A percentile compares a stretch with the other conserved stretches of the same genome.
These are phyloP conservation scores for Clavispora fructus DNA, from an alignment of 805 yeast species.

Conservation along the genomic window DNA sequence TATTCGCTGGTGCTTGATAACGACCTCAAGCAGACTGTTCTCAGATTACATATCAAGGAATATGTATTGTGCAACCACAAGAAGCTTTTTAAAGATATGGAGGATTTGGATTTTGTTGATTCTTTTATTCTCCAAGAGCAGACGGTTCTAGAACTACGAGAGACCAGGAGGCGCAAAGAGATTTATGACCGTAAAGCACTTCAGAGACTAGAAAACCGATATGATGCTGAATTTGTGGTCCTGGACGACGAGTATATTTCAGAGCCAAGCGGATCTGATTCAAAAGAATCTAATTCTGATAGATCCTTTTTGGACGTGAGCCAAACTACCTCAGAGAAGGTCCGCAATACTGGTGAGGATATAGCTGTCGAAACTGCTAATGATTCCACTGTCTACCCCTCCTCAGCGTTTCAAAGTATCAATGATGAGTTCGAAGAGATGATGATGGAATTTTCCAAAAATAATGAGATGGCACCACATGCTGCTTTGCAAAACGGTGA, in stretches of 20 bases:
- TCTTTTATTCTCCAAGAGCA: conserved; percentile 1
- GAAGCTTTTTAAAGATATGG: conserved; percentile 11
- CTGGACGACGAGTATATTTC: background rate
- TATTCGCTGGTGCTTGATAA: conserved; percentile 49
- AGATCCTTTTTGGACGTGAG: no score
- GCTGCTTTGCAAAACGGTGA: background rate
- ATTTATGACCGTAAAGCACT: background rate
- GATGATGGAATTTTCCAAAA: background rate
- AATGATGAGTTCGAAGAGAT: background rate
- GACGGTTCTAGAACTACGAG: background rate
- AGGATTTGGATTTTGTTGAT: conserved; percentile 28
- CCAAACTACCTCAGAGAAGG: background rate
- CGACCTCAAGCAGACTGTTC: conserved; percentile 39
- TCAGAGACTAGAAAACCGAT: background rate
- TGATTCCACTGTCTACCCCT: no score
- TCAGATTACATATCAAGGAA: conserved; percentile 46
- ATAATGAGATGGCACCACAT: background rate
- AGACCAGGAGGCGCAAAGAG: background rate
- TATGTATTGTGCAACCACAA: conserved; percentile 40
- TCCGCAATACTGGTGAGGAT: no score
- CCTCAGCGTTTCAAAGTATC: background rate
- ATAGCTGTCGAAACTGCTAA: no score
- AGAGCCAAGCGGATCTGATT: background rate
- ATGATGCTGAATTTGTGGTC: background rate
- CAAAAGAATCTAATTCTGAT: background rate